Conservation (phyloP, 2,329 filamentous ascomycete genomes). For the Botryosphaeria agaves region DNA sequence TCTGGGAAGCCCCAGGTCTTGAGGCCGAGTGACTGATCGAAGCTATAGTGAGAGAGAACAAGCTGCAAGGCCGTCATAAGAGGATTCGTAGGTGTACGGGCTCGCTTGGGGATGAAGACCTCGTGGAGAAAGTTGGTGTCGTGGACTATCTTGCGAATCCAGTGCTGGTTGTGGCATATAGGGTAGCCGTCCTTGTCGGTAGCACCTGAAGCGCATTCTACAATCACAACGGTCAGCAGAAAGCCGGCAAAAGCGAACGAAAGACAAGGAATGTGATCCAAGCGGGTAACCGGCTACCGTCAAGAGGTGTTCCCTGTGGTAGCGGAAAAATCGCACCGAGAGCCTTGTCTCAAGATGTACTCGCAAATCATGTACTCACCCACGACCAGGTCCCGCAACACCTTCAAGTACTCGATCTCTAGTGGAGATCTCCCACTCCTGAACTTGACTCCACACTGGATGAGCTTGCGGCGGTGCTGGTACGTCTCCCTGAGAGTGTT, state of each 20-base stretch:
- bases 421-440: no score
- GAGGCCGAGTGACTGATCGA: constrained; percentile 9
- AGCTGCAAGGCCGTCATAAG: constrained; percentile 12
- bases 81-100: constrained; percentile 1
- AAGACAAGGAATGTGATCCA: no score
- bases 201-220: no score
- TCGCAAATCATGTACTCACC: no score
- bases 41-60: constrained; percentile 7
- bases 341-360: no score
- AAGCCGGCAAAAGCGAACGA: no score
- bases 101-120: constrained; percentile 1
- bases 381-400: constrained; percentile 24
- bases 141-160: constrained; percentile 14
- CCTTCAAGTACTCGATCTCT: constrained; percentile 14
- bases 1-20: constrained; percentile 21
- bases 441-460: no score
- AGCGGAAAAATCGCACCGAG: no score
- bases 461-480: no score
- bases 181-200: constrained; percentile 9
- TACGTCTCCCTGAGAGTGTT: constrained; percentile 11
- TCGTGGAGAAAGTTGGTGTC: constrained; percentile 6
- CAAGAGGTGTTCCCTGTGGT: no score
- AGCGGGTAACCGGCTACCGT: no score
- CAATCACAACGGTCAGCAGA: no score
- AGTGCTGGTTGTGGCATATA: constrained; percentile 16